phyloP scores from a whole-genome alignment of 495 filamentous ascomycete genomes.

The Aspergillus coremiiformis region DNA sequence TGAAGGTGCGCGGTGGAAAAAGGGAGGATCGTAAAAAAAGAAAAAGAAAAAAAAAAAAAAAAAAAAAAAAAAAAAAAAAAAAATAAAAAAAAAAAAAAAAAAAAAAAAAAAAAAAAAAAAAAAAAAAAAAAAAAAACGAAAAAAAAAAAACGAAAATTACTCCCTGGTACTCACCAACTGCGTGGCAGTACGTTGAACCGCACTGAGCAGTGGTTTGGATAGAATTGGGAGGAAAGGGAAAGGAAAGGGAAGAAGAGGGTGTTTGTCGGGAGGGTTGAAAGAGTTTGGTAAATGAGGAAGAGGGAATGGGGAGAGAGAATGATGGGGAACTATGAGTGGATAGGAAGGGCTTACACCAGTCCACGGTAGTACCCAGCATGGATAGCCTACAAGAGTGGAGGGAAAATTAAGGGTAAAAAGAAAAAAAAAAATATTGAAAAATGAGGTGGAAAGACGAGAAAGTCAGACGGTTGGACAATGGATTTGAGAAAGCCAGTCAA shows the following conservation, averaged over 20 bases:
- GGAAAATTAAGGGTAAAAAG: conserved; percentile 1
- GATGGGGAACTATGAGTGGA: conserved; percentile 4
- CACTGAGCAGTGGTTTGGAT: conserved; percentile 14
- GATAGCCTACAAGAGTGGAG: conserved; percentile 5
- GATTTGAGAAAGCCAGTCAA: not conserved
- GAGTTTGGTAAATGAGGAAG: conserved; percentile 5
- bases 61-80: conserved; percentile 7
- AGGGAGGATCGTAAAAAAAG: conserved; percentile 11
- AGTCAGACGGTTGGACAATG: not conserved
- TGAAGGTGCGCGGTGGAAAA: conserved; percentile 19
- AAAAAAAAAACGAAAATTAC: conserved; percentile 12
- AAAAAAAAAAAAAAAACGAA: conserved; percentile 8
- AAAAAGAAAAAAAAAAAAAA: conserved; percentile 7
- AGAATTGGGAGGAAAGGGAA: conserved; percentile 4
- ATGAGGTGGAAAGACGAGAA: conserved; percentile 11
- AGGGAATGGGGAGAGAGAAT: not conserved
- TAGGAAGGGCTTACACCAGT: conserved; percentile 4
- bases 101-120: conserved; percentile 7
- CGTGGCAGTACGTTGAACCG: conserved; percentile 22
- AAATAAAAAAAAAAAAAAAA: conserved; percentile 11
- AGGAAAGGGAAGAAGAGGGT: conserved; percentile 17
- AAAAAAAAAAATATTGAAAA: too few relatives aligned
- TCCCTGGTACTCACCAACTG: conserved; percentile 23
- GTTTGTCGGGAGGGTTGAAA: conserved; percentile 11
- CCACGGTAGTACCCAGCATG: too few relatives aligned